Percentiles rank a stretch among this genome's conserved stretches.
These are phyloP conservation scores for Globisporangium carolinianum DNA, from an alignment of 352 stramenopile genomes.

Conservation along the genomic window DNA sequence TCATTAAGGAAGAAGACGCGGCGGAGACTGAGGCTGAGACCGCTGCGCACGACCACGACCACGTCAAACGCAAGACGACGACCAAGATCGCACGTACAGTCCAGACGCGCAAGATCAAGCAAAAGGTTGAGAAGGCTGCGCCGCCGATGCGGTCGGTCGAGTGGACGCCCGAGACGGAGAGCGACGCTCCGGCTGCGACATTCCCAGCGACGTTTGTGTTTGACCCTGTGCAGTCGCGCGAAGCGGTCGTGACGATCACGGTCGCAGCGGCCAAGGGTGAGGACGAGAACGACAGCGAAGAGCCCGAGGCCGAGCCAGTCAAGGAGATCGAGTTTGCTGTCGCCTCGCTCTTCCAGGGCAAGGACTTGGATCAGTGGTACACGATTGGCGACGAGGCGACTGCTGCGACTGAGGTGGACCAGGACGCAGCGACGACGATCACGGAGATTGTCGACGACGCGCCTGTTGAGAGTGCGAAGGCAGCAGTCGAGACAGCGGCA, in stretches of 20 bases:
- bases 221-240: constrained; percentile 75
- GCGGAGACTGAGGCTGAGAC: constrained; percentile 9
- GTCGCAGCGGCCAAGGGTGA: constrained; percentile 16
- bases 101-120: constrained; percentile 53
- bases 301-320: constrained; percentile 38
- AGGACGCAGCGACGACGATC: constrained; percentile 14
- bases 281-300: constrained; percentile 22
- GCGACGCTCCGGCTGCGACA: constrained; percentile 3
- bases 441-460: constrained; percentile 11
- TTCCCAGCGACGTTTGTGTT: constrained; percentile 76
- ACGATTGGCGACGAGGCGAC: constrained; percentile 31
- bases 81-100: constrained; percentile 52
- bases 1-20: constrained; percentile 13
- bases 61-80: constrained; percentile 42
- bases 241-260: constrained; percentile 69
- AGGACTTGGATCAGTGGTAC: constrained; percentile 66
- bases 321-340: constrained; percentile 80
- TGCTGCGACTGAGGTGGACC: constrained; percentile 7
- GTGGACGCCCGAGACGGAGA: constrained; percentile 18
- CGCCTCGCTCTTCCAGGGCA: constrained; percentile 60
- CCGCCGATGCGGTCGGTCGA: constrained; percentile 29
- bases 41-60: constrained; percentile 5
- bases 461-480: constrained; percentile 12
- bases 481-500: constrained; percentile 4
- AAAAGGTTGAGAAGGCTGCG: constrained; percentile 35